Evolutionary conservation across 768 basidiomycete species (phyloP), one percentile per base, ranked within the genome.

Genomic region (Auriscalpium orientale): DNA sequence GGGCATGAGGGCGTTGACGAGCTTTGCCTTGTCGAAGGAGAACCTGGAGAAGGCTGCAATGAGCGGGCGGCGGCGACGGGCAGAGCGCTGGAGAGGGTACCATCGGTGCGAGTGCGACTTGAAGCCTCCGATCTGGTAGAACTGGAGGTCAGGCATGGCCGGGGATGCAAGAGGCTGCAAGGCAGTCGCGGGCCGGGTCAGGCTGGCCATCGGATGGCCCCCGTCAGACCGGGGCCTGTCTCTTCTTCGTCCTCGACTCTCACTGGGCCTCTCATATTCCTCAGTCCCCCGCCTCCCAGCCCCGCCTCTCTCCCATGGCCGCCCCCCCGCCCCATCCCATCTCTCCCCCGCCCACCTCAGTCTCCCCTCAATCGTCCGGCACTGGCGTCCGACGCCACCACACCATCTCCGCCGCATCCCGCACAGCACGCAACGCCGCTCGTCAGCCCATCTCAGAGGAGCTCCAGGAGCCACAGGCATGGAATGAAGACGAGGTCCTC

Each of bases 61-160:
- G 46, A 20, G 2, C 11, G 21, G 20, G 16, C 37, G 34, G 12
- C 21, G 35, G 18, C 9, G 10, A 54, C 40, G 22, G 46, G 15
- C 52, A 53, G 52, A 48, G 15, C 12, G 38, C 12, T 46, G 43
- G 13, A 52, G 22, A 59, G 51, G 51, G 48, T 56, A 57, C 53
- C 58, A 62, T 45, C 3, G 37, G 15, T 45, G 43, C 22, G 55
- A 16, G 33, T 60, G 57, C 16, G 55, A 49, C 28, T 53, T 55
- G 13, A 61, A 57, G 51, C 59, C 61, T 46, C 56, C 61, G 45
- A 62, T 60, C 53, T 60, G 61, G 53, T 56, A 62, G 10, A 60
- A 62, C 11, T 35, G 49, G 46, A n/a, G n/a, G n/a, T n/a, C n/a
- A n/a, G 3, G n/a, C 46, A 35, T 53, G 54, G 20, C 22, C 37